Evolutionary conservation across 1,139 yeast genomes (phyloP), one percentile per base, ranked within the genome.

Genomic region (Taiozyma sp.): DNA sequence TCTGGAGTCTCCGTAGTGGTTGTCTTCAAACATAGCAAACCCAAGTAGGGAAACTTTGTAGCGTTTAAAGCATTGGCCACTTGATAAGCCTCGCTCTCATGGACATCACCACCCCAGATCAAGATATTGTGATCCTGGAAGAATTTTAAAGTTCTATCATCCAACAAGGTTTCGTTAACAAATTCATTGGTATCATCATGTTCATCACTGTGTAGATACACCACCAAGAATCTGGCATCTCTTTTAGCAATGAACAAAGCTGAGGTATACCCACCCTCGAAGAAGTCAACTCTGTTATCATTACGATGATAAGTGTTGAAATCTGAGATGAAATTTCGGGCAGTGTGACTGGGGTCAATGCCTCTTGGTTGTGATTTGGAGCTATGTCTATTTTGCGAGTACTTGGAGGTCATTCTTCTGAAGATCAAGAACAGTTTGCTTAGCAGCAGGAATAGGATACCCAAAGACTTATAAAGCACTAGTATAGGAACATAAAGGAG

Each of bases 61-160:
- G 85, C 87, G 53, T 80, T 79, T 53, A 91, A 76, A 46, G 86
- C 80, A 62, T 85, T 84, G 0, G 96, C 88, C 16, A 89, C 82
- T 61, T 89, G 96, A 62, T 81, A 85, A 1, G 95, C 88, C 67
- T 93, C 98, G 14, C 90, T 81, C 54, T 84, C 81, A 16, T 81
- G 77, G 32, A 87, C 80, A 63, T 88, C 87, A 9, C 97, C 97
- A 39, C 95, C 96, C 98, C 98, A 93, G 6, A 89, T 71, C 3
- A 89, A 62, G 4, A 83, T 66, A 48, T 76, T 76, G 49, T 79
- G 79, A 35, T 70, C 70, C 34, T 63, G 63, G 46, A 88, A 68
- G 47, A 85, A 69, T 10, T 70, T 69, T 24, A 35, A 29, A 13
- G 37, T 56, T 35, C 48, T 63, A 37, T 54, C 61, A n/a, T 47